Base-by-base conservation (phyloP, 129 eudicot genomes). In the Pseudognaphalium luteoalbum region DNA sequence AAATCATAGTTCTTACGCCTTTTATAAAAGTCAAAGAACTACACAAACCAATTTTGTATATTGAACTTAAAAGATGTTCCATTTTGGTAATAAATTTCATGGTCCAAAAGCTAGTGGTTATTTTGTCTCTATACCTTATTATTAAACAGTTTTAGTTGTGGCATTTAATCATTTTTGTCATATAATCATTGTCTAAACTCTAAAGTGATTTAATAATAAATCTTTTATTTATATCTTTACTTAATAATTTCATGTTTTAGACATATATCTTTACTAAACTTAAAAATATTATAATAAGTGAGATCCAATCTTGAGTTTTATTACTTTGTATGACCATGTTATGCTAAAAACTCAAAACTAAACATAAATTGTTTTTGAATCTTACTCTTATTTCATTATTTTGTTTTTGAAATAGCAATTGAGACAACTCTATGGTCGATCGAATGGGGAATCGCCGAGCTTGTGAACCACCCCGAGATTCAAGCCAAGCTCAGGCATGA, bases 371-470 rank as follows among this genome's bases (percentile, higher is more conserved):
- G n/a, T 19, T n/a, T 4, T 57, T n/a, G 62, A 57, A 19, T 57
- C 0, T 56, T 0, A 37, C 11, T 34, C 42, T 73, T 37, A 37
- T 51, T 58, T 52, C 52, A 12, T 32, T 68, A 58, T 8, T 59
- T 37, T 35, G 41, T 58, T 64, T 61, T 20, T 56, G 54, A 56
- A 81, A 70, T 86, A 93, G 98, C 98, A 68, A 93, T 93, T 44
- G 98, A 93, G 76, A 93, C 98, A 73, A 93, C 97, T 44, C 74
- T 93, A 20, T 93, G 98, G 98, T 91, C 98, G 20, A 81, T 93
- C 19, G 98, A 93, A 73, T 93, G 98, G 97, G 97, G 96, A 52
- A 85, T 93, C 1, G 98, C 98, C 0, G 98, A 93, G 78, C 83
- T 93, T 21, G 92, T 90, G 66, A 93, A 93, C 88, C 89, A 90